phyloP scores from a whole-genome alignment of 768 basidiomycete genomes.

The Hortiboletus campestris region DNA sequence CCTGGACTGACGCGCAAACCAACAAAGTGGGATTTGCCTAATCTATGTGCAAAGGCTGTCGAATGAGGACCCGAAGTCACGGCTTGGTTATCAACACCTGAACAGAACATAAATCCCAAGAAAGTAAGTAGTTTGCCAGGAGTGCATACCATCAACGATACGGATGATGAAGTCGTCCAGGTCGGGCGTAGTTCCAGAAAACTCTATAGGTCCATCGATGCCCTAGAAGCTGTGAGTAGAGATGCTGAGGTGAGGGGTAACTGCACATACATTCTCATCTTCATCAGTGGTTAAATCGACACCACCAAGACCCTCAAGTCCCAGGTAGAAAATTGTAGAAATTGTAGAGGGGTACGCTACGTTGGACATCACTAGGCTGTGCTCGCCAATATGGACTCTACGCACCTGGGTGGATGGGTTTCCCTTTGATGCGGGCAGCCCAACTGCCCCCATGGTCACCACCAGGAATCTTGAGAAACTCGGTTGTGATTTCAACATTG shows the following conservation, averaged over 20 bases:
- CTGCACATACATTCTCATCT: slow-evolving; percentile 60
- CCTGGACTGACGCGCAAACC: slow-evolving; percentile 62
- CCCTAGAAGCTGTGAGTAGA: slow-evolving; percentile 50
- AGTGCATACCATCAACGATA: slow-evolving; percentile 65
- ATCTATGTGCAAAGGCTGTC: slow-evolving; percentile 53
- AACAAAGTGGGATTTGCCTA: slow-evolving; percentile 69
- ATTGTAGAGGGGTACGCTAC: slow-evolving; percentile 53
- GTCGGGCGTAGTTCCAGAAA: slow-evolving; percentile 73
- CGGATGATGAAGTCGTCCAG: slow-evolving; percentile 82
- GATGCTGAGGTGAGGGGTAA: background rate
- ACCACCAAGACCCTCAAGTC: slow-evolving; percentile 83
- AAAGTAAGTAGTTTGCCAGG: background rate
- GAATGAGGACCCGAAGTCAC: slow-evolving; percentile 56
- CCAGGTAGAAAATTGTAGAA: slow-evolving; percentile 84
- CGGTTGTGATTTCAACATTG: slow-evolving; percentile 82
- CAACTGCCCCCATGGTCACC: slow-evolving; percentile 85
- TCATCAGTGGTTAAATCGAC: slow-evolving; percentile 78
- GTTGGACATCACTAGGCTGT: slow-evolving; percentile 27
- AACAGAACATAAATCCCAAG: slow-evolving; percentile 6
- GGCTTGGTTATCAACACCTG: slow-evolving; percentile 59
- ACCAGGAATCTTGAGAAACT: slow-evolving; percentile 82
- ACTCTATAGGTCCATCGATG: slow-evolving; percentile 62
- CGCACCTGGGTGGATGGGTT: slow-evolving; percentile 66
- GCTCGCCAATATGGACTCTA: background rate
- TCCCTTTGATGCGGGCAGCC: slow-evolving; percentile 81